Evolutionary conservation across 306 rosid genomes (phyloP), one percentile per base, ranked within the genome.

Genomic region (Neltuma alba): DNA sequence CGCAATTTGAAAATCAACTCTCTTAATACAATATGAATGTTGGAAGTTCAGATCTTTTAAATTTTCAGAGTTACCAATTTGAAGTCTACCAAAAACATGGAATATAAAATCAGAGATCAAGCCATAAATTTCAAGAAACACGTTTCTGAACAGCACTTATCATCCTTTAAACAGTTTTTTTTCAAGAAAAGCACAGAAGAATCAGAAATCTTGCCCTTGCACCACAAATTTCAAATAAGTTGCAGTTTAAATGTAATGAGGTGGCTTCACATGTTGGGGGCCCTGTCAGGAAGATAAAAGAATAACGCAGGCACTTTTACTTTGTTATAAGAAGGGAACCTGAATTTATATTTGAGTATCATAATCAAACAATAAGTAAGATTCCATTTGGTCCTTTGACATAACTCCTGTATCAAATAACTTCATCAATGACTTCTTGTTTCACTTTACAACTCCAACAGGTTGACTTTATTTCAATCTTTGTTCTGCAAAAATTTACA

Each of bases 181-280:
- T 15, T 15, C 50, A 44, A 5, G 5, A 45, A 15, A 3, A n/a
- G n/a, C 52, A 14, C 7, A 45, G n/a, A 0, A 45, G 20, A 47
- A 47, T 47, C 13, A 47, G 54, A 47, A 15, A 47, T 7, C 54
- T 4, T 47, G n/a, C 13, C 4, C n/a, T 47, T 5, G n/a, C 54
- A 47, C 48, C 48, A 13, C 16, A 11, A 12, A 47, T 47, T 47
- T 7, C 7, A 14, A 15, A 47, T 14, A 15, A 15, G n/a, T 4
- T 47, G 4, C n/a, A 47, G 16, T 47, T 47, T 47, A 15, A 47
- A 47, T 47, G 54, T 2, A 47, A 15, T 31, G 94, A 84, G 97
- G 98, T 28, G 94, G 96, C 83, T 92, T 94, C 87, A 92, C 73
- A 88, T 90, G 96, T 18, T 96, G 97, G 80, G 88, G 90, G 9